Evolutionary conservation across 495 filamentous ascomycete genomes (phyloP).

Genomic region (Durotheca rogersii): DNA sequence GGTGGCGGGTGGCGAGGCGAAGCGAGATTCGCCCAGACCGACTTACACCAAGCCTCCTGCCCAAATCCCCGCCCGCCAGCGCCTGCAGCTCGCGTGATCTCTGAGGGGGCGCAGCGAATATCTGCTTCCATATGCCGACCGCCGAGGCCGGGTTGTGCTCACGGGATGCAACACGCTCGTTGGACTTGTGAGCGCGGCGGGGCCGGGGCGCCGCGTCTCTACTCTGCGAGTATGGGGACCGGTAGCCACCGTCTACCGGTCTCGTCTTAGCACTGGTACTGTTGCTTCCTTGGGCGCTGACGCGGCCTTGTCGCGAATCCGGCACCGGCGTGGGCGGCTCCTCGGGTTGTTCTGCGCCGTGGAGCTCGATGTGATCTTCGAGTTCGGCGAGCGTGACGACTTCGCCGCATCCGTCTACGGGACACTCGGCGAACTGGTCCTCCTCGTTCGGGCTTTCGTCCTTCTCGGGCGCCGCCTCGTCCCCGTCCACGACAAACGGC

Average conservation of each 20-base stretch:
- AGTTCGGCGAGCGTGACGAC: conserved; percentile 60
- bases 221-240: conserved; percentile 22
- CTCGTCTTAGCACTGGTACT: too few relatives aligned
- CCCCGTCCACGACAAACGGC: conserved; percentile 51
- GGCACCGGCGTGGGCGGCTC: conserved; percentile 33
- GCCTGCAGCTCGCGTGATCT: not conserved
- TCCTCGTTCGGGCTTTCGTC: conserved; percentile 31
- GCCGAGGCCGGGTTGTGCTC: conserved; percentile 5
- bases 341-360: conserved; percentile 61
- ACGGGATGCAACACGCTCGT: too few relatives aligned
- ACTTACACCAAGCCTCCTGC: conserved; percentile 33
- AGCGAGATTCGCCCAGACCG: not conserved
- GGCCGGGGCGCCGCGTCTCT: conserved; percentile 15
- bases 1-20: not conserved
- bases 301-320: not conserved
- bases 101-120: conserved; percentile 31
- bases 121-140: conserved; percentile 19
- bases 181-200: not conserved
- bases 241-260: conserved; percentile 5
- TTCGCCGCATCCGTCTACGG: conserved; percentile 72
- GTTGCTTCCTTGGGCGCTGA: too few relatives aligned
- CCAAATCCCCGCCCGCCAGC: not conserved
- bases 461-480: conserved; percentile 18
- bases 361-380: conserved; percentile 72
- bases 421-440: conserved; percentile 63